Percentiles rank a stretch among this genome's conserved stretches.
These are phyloP conservation scores for Musa itinerans DNA, from an alignment of 176 grass and related monocot genomes.

Conservation along the genomic window DNA sequence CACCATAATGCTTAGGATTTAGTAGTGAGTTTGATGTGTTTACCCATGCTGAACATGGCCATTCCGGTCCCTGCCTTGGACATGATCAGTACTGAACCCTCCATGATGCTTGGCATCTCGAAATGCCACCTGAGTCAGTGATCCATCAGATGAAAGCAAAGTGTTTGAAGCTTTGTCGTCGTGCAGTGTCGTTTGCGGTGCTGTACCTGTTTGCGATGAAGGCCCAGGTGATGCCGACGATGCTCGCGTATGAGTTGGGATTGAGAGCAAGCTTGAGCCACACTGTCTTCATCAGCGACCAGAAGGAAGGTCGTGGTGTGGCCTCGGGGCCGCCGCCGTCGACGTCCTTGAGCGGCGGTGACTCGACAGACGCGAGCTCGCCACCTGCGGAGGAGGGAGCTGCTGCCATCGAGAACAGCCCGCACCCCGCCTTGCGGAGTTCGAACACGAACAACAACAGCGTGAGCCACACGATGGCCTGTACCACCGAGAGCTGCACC, in stretches of 20 bases:
- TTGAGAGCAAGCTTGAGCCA: conserved; percentile 56
- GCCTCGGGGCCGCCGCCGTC: conserved; percentile 12
- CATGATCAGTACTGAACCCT: conserved; percentile 78
- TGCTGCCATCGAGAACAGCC: conserved; percentile 55
- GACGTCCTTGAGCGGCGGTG: conserved; percentile 27
- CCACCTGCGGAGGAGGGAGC: conserved; percentile 15
- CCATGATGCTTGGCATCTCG: conserved; percentile 65
- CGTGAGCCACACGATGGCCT: conserved; percentile 65
- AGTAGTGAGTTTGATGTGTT: background rate
- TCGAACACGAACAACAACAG: conserved; percentile 57
- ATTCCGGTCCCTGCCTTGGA: conserved; percentile 64
- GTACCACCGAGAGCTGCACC: conserved; percentile 78
- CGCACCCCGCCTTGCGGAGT: conserved; percentile 38
- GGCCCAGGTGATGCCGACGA: conserved; percentile 58
- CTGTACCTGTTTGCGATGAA: conserved; percentile 59
- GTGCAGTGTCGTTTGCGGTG: conserved; percentile 18
- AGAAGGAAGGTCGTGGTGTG: conserved; percentile 30
- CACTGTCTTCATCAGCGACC: conserved; percentile 44
- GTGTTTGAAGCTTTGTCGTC: too few species aligned
- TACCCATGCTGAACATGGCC: conserved; percentile 93
- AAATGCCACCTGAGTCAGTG: conserved; percentile 51
- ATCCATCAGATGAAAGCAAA: too few species aligned
- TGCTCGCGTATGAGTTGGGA: conserved; percentile 62
- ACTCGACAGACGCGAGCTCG: conserved; percentile 41
- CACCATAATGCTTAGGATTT: background rate